Evolutionary conservation across 768 basidiomycete species (phyloP).

Genomic region (Crepidotus variabilis): DNA sequence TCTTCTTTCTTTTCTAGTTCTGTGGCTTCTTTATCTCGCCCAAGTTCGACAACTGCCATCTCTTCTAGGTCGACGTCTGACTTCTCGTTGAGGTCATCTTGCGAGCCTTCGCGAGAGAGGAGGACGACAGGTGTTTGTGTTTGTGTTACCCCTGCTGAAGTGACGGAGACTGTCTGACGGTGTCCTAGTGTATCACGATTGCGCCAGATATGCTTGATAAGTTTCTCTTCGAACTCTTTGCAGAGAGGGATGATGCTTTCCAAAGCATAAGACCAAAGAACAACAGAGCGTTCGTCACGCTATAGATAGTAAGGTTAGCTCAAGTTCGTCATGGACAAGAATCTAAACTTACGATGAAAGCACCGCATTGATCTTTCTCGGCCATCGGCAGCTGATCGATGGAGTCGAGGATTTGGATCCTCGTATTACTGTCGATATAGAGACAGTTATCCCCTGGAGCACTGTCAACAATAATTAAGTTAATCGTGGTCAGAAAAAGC

Average conservation of each 20-base stretch:
- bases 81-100: conserved; percentile 35
- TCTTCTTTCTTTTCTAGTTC: neutral
- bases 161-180: conserved; percentile 7
- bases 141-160: conserved; percentile 4
- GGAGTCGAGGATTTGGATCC: conserved; percentile 78
- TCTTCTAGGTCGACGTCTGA: neutral
- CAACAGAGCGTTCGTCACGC: conserved; percentile 73
- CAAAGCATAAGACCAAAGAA: conserved; percentile 79
- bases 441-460: conserved; percentile 50
- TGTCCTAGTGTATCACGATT: conserved; percentile 29
- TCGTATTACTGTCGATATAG: conserved; percentile 74
- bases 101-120: conserved; percentile 18
- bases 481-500: conserved; percentile 1
- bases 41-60: neutral
- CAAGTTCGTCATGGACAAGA: neutral
- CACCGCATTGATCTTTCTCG: conserved; percentile 87
- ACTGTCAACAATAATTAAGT: conserved; percentile 25
- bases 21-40: neutral
- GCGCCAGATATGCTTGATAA: conserved; percentile 81
- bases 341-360: conserved; percentile 54
- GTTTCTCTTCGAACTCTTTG: conserved; percentile 70
- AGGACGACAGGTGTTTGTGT: conserved; percentile 12
- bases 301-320: conserved; percentile 11
- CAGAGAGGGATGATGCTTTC: conserved; percentile 64
- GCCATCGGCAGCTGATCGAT: conserved; percentile 66